Conservation (phyloP, 768 basidiomycete genomes). For the Tulasnella sp. region DNA sequence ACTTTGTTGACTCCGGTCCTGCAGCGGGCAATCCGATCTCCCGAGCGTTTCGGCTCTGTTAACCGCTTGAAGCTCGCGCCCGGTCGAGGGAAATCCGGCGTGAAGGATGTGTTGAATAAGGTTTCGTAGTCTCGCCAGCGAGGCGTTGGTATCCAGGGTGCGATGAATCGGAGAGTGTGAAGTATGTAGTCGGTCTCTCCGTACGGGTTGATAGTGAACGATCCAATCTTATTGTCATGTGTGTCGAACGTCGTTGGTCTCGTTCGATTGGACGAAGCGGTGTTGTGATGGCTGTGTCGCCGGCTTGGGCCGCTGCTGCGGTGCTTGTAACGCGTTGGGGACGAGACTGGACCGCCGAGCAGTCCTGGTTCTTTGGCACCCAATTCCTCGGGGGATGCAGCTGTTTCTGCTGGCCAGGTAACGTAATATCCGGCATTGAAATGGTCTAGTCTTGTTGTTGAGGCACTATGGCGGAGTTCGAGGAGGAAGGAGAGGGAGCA, state of each 20-base stretch:
- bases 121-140: constrained; percentile 89
- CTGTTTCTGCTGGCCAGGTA: too few species aligned
- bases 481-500: constrained; percentile 21
- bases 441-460: background rate
- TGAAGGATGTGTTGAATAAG: constrained; percentile 91
- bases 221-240: background rate
- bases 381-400: too few species aligned
- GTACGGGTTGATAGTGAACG: too few species aligned
- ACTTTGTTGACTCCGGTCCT: constrained; percentile 55
- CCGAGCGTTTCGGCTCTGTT: constrained; percentile 73
- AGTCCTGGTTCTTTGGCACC: background rate
- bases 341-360: background rate
- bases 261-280: background rate
- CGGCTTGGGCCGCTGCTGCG: background rate
- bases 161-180: constrained; percentile 71
- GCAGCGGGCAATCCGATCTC: constrained; percentile 70
- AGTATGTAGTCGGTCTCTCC: too few species aligned
- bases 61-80: constrained; percentile 72
- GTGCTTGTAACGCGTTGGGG: background rate
- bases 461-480: constrained; percentile 13
- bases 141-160: constrained; percentile 69
- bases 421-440: background rate
- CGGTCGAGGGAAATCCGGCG: constrained; percentile 75
- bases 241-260: background rate
- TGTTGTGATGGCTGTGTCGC: background rate